phyloP scores from a whole-genome alignment of 164 flowering plant genomes.

The Akebia trifoliata region DNA sequence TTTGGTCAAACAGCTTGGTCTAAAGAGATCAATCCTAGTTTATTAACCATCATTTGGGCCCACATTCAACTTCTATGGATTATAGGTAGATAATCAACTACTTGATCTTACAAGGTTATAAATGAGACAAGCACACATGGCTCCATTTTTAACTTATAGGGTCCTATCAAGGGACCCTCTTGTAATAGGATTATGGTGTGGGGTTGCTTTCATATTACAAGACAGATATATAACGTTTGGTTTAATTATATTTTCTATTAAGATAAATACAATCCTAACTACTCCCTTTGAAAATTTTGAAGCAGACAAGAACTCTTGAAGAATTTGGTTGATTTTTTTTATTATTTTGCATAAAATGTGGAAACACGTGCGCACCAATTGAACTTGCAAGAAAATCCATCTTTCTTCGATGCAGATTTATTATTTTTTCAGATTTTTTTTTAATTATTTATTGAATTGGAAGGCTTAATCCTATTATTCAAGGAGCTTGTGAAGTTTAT shows the following conservation, averaged over 20 bases:
- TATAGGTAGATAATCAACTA: not conserved
- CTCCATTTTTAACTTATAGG: conserved; percentile 22
- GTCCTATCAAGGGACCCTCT: conserved; percentile 11
- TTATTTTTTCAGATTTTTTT: too few relatives aligned
- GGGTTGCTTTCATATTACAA: conserved; percentile 18
- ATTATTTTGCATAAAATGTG: too few relatives aligned
- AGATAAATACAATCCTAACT: conserved; percentile 33
- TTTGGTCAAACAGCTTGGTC: not conserved
- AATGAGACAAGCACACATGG: conserved; percentile 27
- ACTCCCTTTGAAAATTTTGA: conserved; percentile 61
- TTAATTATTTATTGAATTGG: too few relatives aligned
- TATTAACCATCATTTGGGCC: not conserved
- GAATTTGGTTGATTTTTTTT: too few relatives aligned
- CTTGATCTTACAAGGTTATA: not conserved
- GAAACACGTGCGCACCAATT: conserved; percentile 29
- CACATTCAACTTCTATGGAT: not conserved
- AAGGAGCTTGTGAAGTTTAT: too few relatives aligned
- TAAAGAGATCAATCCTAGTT: not conserved
- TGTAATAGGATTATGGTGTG: conserved; percentile 16
- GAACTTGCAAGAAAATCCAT: too few relatives aligned
- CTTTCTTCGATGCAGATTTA: too few relatives aligned
- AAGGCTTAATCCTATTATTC: too few relatives aligned
- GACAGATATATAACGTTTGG: conserved; percentile 14
- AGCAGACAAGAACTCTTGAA: conserved; percentile 40
- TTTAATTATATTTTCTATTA: conserved; percentile 7